These are phyloP conservation scores for Rubroshorea leprosula DNA, from an alignment of 345 rosid species.

Conservation along the genomic window DNA sequence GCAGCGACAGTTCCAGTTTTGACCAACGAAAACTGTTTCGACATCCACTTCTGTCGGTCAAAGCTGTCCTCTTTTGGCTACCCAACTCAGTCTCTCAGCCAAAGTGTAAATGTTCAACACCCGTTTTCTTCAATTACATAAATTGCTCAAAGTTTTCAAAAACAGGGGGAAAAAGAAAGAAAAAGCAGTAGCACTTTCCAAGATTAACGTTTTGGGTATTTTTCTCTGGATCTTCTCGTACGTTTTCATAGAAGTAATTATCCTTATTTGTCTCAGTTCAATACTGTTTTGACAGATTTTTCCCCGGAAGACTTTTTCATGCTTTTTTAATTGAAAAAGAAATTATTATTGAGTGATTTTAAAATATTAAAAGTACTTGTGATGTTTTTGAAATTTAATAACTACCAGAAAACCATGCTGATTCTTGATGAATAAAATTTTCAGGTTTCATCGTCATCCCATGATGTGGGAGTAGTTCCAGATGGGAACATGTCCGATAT, in stretches of 20 bases:
- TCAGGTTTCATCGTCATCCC: conserved; percentile 82
- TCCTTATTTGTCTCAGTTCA: not conserved
- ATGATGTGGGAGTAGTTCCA: conserved; percentile 84
- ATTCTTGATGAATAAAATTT: not conserved
- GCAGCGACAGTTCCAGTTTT: conserved; percentile 25
- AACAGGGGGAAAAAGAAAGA: too few relatives aligned
- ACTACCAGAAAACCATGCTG: too few relatives aligned
- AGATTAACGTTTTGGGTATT: not conserved
- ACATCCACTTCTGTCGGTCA: conserved; percentile 47
- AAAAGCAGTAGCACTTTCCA: too few relatives aligned
- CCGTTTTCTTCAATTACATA: conserved; percentile 1
- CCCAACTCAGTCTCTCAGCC: conserved; percentile 37
- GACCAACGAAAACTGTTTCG: conserved; percentile 43
- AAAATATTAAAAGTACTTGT: not conserved
- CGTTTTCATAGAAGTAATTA: not conserved
- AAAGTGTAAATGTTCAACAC: conserved; percentile 38
- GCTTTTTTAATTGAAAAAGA: too few relatives aligned
- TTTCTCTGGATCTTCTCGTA: not conserved
- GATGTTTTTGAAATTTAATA: not conserved
- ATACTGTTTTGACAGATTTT: not conserved
- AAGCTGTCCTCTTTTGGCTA: conserved; percentile 47
- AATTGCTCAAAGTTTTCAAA: too few relatives aligned
- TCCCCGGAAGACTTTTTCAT: too few relatives aligned
- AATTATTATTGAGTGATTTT: too few relatives aligned
- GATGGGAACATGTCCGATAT: conserved; percentile 63